phyloP scores from a whole-genome alignment of 495 filamentous ascomycete genomes.

The Xylaria sp. region DNA sequence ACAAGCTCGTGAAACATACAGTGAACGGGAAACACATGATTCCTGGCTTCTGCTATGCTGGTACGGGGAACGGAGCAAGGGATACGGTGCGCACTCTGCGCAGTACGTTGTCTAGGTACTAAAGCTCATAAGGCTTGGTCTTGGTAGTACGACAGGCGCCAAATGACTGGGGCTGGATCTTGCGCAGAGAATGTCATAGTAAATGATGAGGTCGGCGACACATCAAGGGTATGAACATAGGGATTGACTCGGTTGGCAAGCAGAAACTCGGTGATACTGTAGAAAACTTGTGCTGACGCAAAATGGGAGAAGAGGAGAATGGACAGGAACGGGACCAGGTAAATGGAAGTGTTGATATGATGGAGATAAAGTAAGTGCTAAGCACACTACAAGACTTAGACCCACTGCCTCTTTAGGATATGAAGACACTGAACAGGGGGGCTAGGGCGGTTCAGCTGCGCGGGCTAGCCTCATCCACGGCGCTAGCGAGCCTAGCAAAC shows the following conservation, averaged over 20 bases:
- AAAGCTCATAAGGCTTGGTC: constrained; percentile 1
- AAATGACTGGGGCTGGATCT: constrained; percentile 8
- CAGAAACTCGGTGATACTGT: background rate
- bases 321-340: background rate
- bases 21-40: too few relatives aligned
- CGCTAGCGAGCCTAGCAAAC: constrained; percentile 15
- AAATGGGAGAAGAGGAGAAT: constrained; percentile 10
- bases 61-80: background rate
- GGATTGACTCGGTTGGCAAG: background rate
- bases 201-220: background rate
- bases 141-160: constrained; percentile 10
- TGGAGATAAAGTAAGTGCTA: constrained; percentile 7
- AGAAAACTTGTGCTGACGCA: constrained; percentile 10
- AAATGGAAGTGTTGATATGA: background rate
- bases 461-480: constrained; percentile 18
- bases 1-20: constrained; percentile 14
- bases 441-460: constrained; percentile 28
- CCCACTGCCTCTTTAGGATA: constrained; percentile 7
- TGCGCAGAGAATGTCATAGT: constrained; percentile 22
- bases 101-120: constrained; percentile 11
- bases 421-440: background rate
- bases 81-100: constrained; percentile 7
- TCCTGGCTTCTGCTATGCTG: background rate
- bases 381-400: background rate
- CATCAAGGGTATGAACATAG: background rate